Conservation (phyloP, 1,139 yeast species). For the Zygosaccharomyces sapae region DNA sequence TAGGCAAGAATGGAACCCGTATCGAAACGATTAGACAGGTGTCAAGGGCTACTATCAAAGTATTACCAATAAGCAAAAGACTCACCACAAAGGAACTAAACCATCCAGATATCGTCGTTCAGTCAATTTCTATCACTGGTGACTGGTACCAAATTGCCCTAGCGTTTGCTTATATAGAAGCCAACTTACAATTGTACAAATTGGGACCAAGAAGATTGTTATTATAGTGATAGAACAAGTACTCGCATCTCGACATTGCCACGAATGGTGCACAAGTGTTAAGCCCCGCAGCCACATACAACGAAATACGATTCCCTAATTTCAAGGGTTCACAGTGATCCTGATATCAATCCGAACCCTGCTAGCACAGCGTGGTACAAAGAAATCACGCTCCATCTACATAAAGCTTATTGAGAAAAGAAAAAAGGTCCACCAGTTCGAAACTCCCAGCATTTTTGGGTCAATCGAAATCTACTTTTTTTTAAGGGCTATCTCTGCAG, state of each 20-base stretch:
- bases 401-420: no score
- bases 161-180: slow-evolving; percentile 30
- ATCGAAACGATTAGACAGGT: slow-evolving; percentile 30
- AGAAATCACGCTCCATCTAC: no score
- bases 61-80: slow-evolving; percentile 32
- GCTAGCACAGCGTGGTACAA: background rate
- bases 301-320: background rate
- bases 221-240: background rate
- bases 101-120: slow-evolving; percentile 20
- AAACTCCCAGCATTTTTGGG: background rate
- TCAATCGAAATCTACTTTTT: no score
- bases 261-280: background rate
- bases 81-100: slow-evolving; percentile 14
- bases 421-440: background rate
- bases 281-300: background rate
- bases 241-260: background rate
- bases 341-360: background rate
- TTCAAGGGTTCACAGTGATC: background rate
- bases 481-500: no score
- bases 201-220: slow-evolving; percentile 6
- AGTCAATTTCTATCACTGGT: slow-evolving; percentile 36
- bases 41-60: slow-evolving; percentile 34
- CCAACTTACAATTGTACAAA: slow-evolving; percentile 26
- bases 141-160: slow-evolving; percentile 20
- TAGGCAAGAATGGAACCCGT: slow-evolving; percentile 36